Base-by-base conservation (phyloP, 176 grass and related monocot species). In the Juncus effusus region DNA sequence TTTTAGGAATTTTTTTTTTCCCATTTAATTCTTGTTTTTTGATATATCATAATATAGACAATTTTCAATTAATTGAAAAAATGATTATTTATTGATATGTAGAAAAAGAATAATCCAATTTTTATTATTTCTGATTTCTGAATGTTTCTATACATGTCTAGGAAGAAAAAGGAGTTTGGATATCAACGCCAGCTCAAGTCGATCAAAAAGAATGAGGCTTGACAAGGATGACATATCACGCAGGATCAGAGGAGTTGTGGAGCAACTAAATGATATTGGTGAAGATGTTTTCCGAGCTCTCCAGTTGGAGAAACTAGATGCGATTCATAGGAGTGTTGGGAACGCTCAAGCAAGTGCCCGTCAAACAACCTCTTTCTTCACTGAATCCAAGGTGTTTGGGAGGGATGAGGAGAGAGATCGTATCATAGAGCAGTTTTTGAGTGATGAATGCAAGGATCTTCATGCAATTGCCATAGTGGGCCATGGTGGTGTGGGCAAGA, bases 401-500 rank as follows among this genome's bases (percentile, higher is more conserved):
- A 73, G 67, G 42, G 56, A 79, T 19, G 0, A 63, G 9, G 67
- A 72, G 14, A 11, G 35, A 40, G 56, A 79, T 52, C 11, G 38
- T 2, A 75, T 81, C 38, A 36, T 75, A 50, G 42, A 62, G 15
- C 63, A 59, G 16, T 51, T 81, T 28, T 42, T 4, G 44, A 4
- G 9, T 45, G 38, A 16, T 28, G 1, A 0, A 12, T 5, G 0
- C 10, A 0, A 16, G 2, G 69, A 61, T 6, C 13, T 76, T 2
- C 61, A 69, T 0, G 56, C 72, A 4, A 0, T 86, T 42, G 16
- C 74, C 36, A 70, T 87, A 2, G 9, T 71, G 0, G 84, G 79
- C 13, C 3, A 74, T 3, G 84, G 63, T 10, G 84, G 69, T 12
- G 2, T 82, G 38, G 84, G 79, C 13, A 87, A 87, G 63, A 82